A percentile compares a stretch with the other conserved stretches of the same genome.
Evolutionary conservation across 2,329 filamentous ascomycete species (phyloP).

Genomic region (Chalara sp.): DNA sequence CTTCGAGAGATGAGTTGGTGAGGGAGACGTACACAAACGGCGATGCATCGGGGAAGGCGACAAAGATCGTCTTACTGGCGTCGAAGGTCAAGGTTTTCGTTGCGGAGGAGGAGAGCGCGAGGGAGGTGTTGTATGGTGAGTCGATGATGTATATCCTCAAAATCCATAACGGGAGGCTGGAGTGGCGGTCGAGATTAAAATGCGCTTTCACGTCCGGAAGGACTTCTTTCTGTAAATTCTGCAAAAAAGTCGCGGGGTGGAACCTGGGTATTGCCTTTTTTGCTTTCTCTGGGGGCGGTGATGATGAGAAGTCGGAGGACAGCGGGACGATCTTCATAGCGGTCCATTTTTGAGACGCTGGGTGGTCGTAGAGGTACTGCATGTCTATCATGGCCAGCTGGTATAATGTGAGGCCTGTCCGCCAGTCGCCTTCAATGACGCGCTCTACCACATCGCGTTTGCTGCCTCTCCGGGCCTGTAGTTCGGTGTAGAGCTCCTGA

Average conservation of each 20-base stretch:
- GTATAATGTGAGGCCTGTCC: conserved; percentile 56
- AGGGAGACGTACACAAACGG: conserved; percentile 65
- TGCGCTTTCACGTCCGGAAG: conserved; percentile 77
- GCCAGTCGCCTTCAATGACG: conserved; percentile 63
- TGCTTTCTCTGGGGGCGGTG: conserved; percentile 32
- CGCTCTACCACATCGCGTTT: conserved; percentile 58
- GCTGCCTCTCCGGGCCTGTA: conserved; percentile 53
- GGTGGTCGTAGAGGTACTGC: conserved; percentile 59
- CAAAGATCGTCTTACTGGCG: conserved; percentile 64
- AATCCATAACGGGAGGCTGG: conserved; percentile 60
- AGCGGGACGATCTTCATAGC: conserved; percentile 53
- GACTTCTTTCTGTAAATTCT: conserved; percentile 66
- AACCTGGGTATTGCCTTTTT: conserved; percentile 58
- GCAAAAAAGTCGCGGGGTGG: conserved; percentile 73
- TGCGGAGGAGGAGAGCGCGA: conserved; percentile 33
- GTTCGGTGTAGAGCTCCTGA: conserved; percentile 54
- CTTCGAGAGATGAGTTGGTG: conserved; percentile 51
- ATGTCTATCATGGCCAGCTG: conserved; percentile 65
- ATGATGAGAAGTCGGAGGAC: conserved; percentile 22
- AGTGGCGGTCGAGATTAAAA: conserved; percentile 71
- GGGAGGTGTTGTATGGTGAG: conserved; percentile 66
- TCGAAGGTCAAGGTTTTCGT: conserved; percentile 39
- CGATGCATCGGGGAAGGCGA: conserved; percentile 76
- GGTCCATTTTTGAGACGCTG: conserved; percentile 56
- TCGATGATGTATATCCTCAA: conserved; percentile 76